These are phyloP conservation scores for Liquidambar formosana DNA, from an alignment of 164 flowering plant species.

Conservation along the genomic window DNA sequence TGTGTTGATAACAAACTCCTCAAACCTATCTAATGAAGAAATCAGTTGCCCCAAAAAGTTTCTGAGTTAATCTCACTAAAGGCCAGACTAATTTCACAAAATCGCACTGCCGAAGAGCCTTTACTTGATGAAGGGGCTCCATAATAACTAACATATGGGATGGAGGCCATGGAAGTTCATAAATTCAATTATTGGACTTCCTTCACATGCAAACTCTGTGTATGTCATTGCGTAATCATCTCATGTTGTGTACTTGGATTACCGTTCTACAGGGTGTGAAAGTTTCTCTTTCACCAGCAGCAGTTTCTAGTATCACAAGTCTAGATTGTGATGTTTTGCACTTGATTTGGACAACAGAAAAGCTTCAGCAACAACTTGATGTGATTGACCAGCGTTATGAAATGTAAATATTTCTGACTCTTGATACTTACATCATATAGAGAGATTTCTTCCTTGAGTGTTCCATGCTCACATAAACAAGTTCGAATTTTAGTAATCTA, in stretches of 20 bases:
- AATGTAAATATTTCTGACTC: conserved; percentile 35
- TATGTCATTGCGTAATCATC: conserved; percentile 1
- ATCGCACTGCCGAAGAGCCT: too few species aligned
- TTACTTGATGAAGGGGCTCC: too few species aligned
- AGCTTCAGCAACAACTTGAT: conserved; percentile 75
- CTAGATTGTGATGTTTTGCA: conserved; percentile 63
- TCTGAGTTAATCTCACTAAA: not conserved
- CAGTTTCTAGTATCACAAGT: conserved; percentile 50
- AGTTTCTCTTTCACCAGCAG: conserved; percentile 57
- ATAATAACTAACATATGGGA: too few species aligned
- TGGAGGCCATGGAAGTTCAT: too few species aligned
- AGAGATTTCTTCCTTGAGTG: conserved; percentile 1
- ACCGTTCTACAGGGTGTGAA: conserved; percentile 72
- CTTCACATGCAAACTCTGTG: not conserved
- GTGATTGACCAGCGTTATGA: conserved; percentile 66
- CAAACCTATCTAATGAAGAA: not conserved
- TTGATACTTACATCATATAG: not conserved
- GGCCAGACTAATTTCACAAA: not conserved
- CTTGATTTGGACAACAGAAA: conserved; percentile 74
- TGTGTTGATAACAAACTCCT: not conserved
- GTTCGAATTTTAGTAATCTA: not conserved
- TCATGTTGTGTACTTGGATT: not conserved
- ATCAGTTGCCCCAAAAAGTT: not conserved
- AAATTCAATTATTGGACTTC: not conserved
- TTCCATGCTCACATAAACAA: not conserved